Conservation (phyloP, 768 basidiomycete genomes). For the Psilocybe cyanescens region DNA sequence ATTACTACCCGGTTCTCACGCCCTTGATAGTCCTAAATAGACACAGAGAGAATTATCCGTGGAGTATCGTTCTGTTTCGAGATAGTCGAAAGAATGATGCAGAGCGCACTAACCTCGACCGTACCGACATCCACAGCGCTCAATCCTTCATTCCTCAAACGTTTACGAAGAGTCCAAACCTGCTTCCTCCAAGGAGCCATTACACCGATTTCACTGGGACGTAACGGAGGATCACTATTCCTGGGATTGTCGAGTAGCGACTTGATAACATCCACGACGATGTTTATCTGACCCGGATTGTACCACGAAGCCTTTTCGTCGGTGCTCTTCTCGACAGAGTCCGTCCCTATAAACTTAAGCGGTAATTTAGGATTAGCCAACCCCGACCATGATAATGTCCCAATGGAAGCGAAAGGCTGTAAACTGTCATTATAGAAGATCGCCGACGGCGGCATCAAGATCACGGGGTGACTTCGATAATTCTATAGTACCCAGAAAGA, state of each 20-base stretch:
- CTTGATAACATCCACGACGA: conserved; percentile 39
- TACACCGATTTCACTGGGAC: conserved; percentile 46
- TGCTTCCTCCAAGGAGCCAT: conserved; percentile 60
- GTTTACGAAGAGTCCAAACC: conserved; percentile 53
- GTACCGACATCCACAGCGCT: conserved; percentile 53
- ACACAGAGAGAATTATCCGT: not conserved
- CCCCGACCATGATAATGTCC: conserved; percentile 43
- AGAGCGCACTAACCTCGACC: conserved; percentile 42
- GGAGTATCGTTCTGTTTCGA: not conserved
- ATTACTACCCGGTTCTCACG: conserved; percentile 55
- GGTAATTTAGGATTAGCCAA: conserved; percentile 43
- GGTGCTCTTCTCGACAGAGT: conserved; percentile 44
- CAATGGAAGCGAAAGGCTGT: conserved; percentile 48
- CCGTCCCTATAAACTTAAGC: conserved; percentile 47
- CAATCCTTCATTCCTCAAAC: conserved; percentile 42
- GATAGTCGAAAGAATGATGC: not conserved
- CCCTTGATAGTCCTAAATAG: conserved; percentile 51
- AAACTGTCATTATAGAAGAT: conserved; percentile 56
- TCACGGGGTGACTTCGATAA: conserved; percentile 54
- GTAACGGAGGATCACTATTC: conserved; percentile 41
- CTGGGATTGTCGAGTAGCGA: conserved; percentile 41
- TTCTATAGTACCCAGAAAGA: conserved; percentile 31
- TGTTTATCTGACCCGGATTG: conserved; percentile 49
- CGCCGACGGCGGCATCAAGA: conserved; percentile 57
- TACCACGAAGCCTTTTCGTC: conserved; percentile 57